Evolutionary conservation across 2,329 filamentous ascomycete species (phyloP).

Genomic region (Epichloe gansuensis): DNA sequence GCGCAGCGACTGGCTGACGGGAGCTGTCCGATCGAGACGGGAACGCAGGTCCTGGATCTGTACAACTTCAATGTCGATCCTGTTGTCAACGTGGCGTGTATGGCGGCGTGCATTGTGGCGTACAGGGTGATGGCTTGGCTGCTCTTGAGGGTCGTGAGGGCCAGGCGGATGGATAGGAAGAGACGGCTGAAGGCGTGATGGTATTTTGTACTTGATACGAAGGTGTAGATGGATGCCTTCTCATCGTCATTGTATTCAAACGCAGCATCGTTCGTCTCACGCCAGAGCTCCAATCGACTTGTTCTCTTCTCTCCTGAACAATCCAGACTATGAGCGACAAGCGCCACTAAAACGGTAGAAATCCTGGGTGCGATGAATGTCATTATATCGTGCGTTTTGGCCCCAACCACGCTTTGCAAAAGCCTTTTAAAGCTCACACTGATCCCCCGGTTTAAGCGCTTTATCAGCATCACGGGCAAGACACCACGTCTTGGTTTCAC

Average conservation of each 20-base stretch:
- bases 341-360: conserved; percentile 14
- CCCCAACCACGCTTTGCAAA: conserved; percentile 47
- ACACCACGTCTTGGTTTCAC: conserved; percentile 41
- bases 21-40: conserved; percentile 51
- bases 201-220: too few species aligned
- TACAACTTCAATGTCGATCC: conserved; percentile 55
- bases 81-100: conserved; percentile 45
- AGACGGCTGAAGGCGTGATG: not conserved
- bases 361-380: conserved; percentile 18
- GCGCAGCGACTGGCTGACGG: conserved; percentile 48
- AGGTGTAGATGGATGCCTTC: not conserved
- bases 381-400: conserved; percentile 19
- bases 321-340: not conserved
- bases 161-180: conserved; percentile 32
- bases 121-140: conserved; percentile 54
- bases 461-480: conserved; percentile 39
- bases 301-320: too few species aligned
- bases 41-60: conserved; percentile 52
- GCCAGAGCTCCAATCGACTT: too few species aligned
- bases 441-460: conserved; percentile 39
- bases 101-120: conserved; percentile 50
- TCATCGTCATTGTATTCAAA: not conserved
- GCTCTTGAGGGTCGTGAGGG: conserved; percentile 42
- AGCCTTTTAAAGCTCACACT: conserved; percentile 39
- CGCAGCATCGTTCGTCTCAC: too few species aligned